Evolutionary conservation across 176 grass and related monocot genomes (phyloP), one percentile per base, ranked within the genome.

Genomic region (Ensete ventricosum): DNA sequence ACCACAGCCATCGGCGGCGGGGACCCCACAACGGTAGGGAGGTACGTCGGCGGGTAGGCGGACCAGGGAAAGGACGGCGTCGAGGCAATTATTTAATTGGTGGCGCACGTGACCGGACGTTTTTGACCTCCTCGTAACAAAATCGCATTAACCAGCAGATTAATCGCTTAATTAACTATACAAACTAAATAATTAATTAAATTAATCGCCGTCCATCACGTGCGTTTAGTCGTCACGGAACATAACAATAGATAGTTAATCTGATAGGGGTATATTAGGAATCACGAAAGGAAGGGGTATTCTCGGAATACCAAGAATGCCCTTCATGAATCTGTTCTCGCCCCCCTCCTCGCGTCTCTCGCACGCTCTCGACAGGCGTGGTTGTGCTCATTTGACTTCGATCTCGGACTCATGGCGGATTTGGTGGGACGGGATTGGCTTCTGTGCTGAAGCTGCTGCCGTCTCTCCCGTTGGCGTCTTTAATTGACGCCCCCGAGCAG

Each of bases 371-470:
- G 13, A 4, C 17, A n/a, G 3, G 4, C 29, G 29, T 19, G n/a
- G 55, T 17, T n/a, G 63, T 65, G 10, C 11, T 71, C 68, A 52
- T 71, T 71, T 71, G 68, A 71, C 68, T 71, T 71, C 21, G 23
- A 24, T 26, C 34, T 43, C 63, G 68, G 19, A 52, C 68, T 17
- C 20, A 50, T n/a, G 19, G 43, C 43, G 48, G 65, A 34, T 68
- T 68, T 68, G 65, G 65, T 51, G 34, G 48, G 34, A 52, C 68
- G 43, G 17, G 1, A 20, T 49, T 71, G 19, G 68, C 19, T 71
- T 71, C 68, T 71, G 57, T 53, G 22, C 50, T 55, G 52, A 74
- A 74, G 72, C 14, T 55, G 22, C 22, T 14, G 53, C 7, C 22
- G 57, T 5, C 20, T 55, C 72, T 54, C 23, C 4, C 23, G 8